phyloP scores from a whole-genome alignment of 2,329 filamentous ascomycete species.

The Cladorrhinum sp. region DNA sequence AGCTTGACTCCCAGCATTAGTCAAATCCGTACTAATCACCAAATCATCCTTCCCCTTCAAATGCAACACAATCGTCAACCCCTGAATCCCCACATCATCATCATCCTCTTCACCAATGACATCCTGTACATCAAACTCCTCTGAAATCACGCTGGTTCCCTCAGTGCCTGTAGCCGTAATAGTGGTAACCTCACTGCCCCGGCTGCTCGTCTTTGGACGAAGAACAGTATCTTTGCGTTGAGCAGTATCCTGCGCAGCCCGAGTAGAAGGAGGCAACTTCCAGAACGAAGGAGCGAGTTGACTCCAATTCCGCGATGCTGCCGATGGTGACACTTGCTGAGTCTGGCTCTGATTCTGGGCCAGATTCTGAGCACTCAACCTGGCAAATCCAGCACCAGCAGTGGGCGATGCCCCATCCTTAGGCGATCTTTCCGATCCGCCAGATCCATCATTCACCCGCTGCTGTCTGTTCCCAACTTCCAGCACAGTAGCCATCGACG shows the following conservation, averaged over 20 bases:
- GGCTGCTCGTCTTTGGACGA: neutral
- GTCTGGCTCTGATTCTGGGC: neutral
- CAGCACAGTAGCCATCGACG: neutral
- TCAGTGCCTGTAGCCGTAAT: neutral
- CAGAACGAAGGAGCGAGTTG: neutral
- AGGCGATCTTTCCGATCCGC: neutral
- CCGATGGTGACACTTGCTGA: neutral
- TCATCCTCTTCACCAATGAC: slow-evolving; percentile 17
- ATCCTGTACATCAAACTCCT: neutral
- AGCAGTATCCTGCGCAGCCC: neutral
- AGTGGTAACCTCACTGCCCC: neutral
- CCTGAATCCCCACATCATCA: slow-evolving; percentile 43
- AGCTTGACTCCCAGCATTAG: slow-evolving; percentile 6
- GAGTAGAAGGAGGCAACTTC: slow-evolving; percentile 2
- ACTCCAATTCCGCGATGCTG: neutral
- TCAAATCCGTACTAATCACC: slow-evolving; percentile 50
- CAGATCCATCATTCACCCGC: neutral
- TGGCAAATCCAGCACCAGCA: neutral
- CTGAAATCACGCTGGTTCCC: neutral
- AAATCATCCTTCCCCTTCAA: slow-evolving; percentile 48
- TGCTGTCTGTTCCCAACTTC: neutral
- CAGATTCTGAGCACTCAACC: neutral
- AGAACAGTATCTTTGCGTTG: neutral
- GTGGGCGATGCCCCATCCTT: neutral
- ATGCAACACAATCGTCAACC: slow-evolving; percentile 51